Conservation (phyloP, 2,329 filamentous ascomycete species). For the Phialophora chinensis region DNA sequence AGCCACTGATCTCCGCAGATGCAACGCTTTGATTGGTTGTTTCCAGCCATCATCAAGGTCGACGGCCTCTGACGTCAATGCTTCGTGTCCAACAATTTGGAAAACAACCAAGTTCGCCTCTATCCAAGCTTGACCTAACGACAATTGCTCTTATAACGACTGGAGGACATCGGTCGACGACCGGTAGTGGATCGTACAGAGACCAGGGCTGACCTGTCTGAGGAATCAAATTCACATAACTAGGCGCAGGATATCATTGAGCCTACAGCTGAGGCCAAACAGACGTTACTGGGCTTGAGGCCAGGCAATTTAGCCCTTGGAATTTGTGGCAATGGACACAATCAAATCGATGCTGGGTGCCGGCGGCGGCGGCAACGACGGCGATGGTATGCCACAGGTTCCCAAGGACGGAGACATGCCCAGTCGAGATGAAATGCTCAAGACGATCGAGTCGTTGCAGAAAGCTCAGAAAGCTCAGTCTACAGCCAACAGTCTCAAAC, state of each 20-base stretch:
- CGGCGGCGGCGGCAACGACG: slow-evolving; percentile 1
- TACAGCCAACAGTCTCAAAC: slow-evolving; percentile 29
- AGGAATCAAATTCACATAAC: not conserved
- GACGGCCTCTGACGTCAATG: slow-evolving; percentile 3
- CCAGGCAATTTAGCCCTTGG: not conserved
- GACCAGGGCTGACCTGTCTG: not conserved
- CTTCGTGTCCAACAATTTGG: not conserved
- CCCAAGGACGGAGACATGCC: slow-evolving; percentile 11
- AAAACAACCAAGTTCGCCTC: not conserved
- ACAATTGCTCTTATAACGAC: not conserved
- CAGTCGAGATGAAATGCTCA: slow-evolving; percentile 27
- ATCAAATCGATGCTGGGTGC: slow-evolving; percentile 7
- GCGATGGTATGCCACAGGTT: not conserved
- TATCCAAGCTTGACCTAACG: not conserved
- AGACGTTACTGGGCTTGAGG: not conserved
- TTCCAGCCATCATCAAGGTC: not conserved
- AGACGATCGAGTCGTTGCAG: slow-evolving; percentile 30
- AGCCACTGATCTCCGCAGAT: slow-evolving; percentile 2
- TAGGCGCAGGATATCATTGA: not conserved
- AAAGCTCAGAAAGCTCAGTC: slow-evolving; percentile 34
- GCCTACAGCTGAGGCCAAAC: not conserved
- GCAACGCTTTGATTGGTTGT: not conserved
- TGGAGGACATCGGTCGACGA: not conserved
- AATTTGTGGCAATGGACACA: slow-evolving; percentile 11
- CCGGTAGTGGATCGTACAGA: not conserved